Evolutionary conservation across 2,329 filamentous ascomycete genomes (phyloP).

Genomic region (Aspergillus sp.): DNA sequence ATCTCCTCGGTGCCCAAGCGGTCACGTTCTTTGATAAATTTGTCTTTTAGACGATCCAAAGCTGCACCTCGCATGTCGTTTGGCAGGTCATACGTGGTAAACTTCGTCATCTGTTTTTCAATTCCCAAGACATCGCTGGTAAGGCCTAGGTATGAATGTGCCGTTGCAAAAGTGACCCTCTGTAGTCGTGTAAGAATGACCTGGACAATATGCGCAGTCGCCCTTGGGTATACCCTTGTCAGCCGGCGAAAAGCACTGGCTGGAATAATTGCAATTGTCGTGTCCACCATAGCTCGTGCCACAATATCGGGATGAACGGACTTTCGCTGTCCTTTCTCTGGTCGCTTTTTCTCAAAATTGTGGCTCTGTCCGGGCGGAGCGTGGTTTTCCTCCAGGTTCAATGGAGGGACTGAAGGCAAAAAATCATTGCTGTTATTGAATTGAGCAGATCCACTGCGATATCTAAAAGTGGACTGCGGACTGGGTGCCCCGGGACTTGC

Average conservation of each 20-base stretch:
- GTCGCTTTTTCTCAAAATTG: slow-evolving; percentile 9
- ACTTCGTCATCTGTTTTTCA: slow-evolving; percentile 89
- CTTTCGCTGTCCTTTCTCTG: slow-evolving; percentile 41
- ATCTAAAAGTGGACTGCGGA: slow-evolving; percentile 19
- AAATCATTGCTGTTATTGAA: slow-evolving; percentile 22
- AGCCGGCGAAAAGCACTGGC: slow-evolving; percentile 90
- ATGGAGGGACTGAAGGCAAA: slow-evolving; percentile 64
- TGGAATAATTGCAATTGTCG: slow-evolving; percentile 96
- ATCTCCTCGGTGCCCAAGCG: slow-evolving; percentile 75
- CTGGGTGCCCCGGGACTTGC: slow-evolving; percentile 30
- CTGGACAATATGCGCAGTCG: slow-evolving; percentile 94
- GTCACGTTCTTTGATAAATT: slow-evolving; percentile 81
- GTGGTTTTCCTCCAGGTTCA: slow-evolving; percentile 60
- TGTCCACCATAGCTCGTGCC: slow-evolving; percentile 91
- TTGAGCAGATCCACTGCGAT: slow-evolving; percentile 14
- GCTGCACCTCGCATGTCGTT: slow-evolving; percentile 84
- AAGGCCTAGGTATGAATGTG: slow-evolving; percentile 87
- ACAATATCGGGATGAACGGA: slow-evolving; percentile 96
- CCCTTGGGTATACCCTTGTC: slow-evolving; percentile 91
- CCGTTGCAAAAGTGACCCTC: slow-evolving; percentile 88
- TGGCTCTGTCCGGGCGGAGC: slow-evolving; percentile 9
- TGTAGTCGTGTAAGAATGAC: slow-evolving; percentile 94
- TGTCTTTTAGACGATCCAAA: slow-evolving; percentile 80
- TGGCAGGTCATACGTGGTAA: slow-evolving; percentile 84
- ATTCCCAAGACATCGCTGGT: slow-evolving; percentile 89